These are phyloP conservation scores for Suhomyces atakaporum DNA, from an alignment of 1,139 yeast genomes.

Conservation along the genomic window DNA sequence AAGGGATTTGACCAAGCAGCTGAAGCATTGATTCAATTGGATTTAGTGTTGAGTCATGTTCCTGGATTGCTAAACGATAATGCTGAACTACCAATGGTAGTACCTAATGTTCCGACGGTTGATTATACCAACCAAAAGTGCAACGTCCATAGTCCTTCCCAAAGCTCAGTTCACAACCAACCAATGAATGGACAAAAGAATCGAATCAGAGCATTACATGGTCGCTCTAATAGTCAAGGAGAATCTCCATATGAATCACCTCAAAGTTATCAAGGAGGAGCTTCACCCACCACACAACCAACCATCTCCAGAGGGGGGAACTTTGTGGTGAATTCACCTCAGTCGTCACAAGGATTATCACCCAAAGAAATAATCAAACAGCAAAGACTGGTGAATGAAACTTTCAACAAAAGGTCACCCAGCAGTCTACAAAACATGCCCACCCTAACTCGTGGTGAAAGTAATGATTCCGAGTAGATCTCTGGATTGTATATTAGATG, in stretches of 20 bases:
- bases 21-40: conserved; percentile 67
- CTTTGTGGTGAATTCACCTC: conserved; percentile 29
- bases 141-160: conserved; percentile 1
- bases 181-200: conserved; percentile 1
- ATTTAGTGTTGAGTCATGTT: conserved; percentile 61
- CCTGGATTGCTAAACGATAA: conserved; percentile 63
- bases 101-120: conserved; percentile 35
- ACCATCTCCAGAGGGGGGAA: conserved; percentile 20
- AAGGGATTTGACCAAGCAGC: conserved; percentile 76
- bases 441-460: conserved; percentile 4
- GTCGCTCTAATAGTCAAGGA: conserved; percentile 9
- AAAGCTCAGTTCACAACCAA: background rate
- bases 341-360: conserved; percentile 35
- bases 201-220: conserved; percentile 9
- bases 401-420: conserved; percentile 4
- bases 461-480: conserved; percentile 5
- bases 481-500: background rate
- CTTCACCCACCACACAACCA: conserved; percentile 10
- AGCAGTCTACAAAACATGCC: conserved; percentile 7
- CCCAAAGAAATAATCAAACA: conserved; percentile 32
- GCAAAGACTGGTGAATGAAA: conserved; percentile 16
- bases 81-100: conserved; percentile 41
- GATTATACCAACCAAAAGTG: conserved; percentile 2
- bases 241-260: conserved; percentile 28
- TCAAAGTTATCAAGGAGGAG: conserved; percentile 17